Base-by-base conservation (phyloP, 2,329 filamentous ascomycete species). In the Endothia cerciana region DNA sequence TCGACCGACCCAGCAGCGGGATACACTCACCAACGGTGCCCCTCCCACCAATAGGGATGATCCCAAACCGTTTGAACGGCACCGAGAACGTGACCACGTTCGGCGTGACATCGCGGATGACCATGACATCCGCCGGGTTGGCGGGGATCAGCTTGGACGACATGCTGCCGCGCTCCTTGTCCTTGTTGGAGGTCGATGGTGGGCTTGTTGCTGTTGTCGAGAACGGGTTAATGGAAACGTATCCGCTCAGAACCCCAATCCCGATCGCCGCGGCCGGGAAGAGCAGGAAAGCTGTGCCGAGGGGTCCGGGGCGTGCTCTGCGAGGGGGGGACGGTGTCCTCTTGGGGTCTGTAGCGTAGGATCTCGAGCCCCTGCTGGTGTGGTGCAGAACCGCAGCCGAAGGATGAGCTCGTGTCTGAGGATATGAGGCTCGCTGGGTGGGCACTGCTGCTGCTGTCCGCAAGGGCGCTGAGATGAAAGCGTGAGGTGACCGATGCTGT, bases 51-150 rank as follows among this genome's bases (percentile, higher is more conserved):
- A 99, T 83, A 74, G 92, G 92, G 73, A 97, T 79, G 60, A 81
- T 82, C 60, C 93, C 93, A 73, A 92, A 91, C 57, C 95, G 91
- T 61, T 86, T 78, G 79, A 99, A 99, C 8, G 95, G 95, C 2
- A 93, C 85, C 11, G 91, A 94, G 72, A 93, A 84, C 15, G 91
- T 96, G 51, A 87, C 88, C 69, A 97, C 85, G 71, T 90, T 89
- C 17, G 92, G 91, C 1, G 91, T 92, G 72, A 98, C 80, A 72
- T 93, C 86, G 69, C 94, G 91, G 73, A 97, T 94, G 68, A 97
- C 92, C 90, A 97, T 96, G 69, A 95, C 89, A 73, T 92, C 87
- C 22, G 88, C 85, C 15, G 94, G 93, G 72, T 94, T 89, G 19
- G 80, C 73, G 4, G 90, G 90, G 65, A 91, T 84, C 64, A 92